A percentile compares a stretch with the other conserved stretches of the same genome.
Conservation (phyloP, 225 moss, liverwort and hornwort species). For the Neckera pumila region DNA sequence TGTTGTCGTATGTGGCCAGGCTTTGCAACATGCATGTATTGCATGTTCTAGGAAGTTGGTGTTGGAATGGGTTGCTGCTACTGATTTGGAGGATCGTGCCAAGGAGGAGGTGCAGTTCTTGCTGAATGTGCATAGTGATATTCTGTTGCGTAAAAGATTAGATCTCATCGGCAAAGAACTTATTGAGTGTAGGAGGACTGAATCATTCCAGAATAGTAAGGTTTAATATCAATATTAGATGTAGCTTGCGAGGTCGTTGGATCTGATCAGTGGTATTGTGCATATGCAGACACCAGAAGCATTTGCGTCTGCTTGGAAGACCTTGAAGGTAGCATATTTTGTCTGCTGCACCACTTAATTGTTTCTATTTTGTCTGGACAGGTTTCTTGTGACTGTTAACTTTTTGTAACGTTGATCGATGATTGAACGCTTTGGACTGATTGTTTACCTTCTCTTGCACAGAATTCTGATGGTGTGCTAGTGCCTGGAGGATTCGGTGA, state of each 20-base stretch:
- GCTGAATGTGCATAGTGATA: background rate
- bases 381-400: background rate
- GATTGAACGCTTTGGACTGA: background rate
- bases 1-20: conserved; percentile 27
- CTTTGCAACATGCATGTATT: conserved; percentile 83
- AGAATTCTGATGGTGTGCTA: conserved; percentile 72
- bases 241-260: background rate
- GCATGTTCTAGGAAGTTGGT: conserved; percentile 82
- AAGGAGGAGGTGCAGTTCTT: conserved; percentile 33
- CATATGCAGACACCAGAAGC: conserved; percentile 50
- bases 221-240: background rate
- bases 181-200: background rate
- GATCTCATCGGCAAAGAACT: background rate
- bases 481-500: conserved; percentile 97
- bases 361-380: background rate
- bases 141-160: background rate
- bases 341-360: background rate
- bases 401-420: background rate
- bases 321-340: conserved; percentile 43
- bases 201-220: background rate
- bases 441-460: background rate
- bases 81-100: conserved; percentile 69
- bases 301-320: conserved; percentile 65
- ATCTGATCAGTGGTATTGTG: background rate
- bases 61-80: conserved; percentile 81